Percentiles rank a stretch among this genome's conserved stretches.
Evolutionary conservation across 2,329 filamentous ascomycete species (phyloP).

Genomic region (Colletotrichum gloeosporioides): DNA sequence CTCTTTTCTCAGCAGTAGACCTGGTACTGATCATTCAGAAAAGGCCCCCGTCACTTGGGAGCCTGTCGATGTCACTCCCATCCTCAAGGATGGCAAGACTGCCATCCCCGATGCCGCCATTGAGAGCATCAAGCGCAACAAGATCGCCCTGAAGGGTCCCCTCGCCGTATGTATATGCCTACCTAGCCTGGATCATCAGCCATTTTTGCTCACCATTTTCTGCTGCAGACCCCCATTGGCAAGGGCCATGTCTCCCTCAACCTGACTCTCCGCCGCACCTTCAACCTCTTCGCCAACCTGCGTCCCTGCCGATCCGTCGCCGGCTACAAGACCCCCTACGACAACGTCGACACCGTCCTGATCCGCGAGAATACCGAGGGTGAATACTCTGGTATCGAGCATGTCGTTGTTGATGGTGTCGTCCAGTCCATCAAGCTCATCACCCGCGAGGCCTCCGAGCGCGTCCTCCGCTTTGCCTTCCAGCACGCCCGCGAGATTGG

Average conservation of each 20-base stretch:
- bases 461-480: slow-evolving; percentile 96
- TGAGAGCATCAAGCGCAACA: slow-evolving; percentile 91
- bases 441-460: slow-evolving; percentile 91
- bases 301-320: slow-evolving; percentile 96
- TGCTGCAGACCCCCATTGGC: slow-evolving; percentile 59
- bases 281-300: slow-evolving; percentile 99
- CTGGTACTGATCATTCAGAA: slow-evolving; percentile 27
- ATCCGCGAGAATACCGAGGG: slow-evolving; percentile 99
- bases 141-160: slow-evolving; percentile 97
- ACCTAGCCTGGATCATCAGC: too few relatives aligned
- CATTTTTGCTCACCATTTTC: slow-evolving; percentile 13
- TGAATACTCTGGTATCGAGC: slow-evolving; percentile 99
- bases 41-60: slow-evolving; percentile 96
- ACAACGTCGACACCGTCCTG: slow-evolving; percentile 93
- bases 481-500: slow-evolving; percentile 94
- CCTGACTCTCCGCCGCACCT: slow-evolving; percentile 96
- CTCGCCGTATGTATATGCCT: slow-evolving; percentile 73
- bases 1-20: not conserved
- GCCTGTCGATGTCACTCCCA: slow-evolving; percentile 93
- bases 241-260: slow-evolving; percentile 99
- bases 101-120: slow-evolving; percentile 93
- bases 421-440: slow-evolving; percentile 99
- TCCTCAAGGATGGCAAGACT: slow-evolving; percentile 93
- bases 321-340: slow-evolving; percentile 98
- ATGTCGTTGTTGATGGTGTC: slow-evolving; percentile 95